Base-by-base conservation (phyloP, 495 filamentous ascomycete species). In the Aspergillus sparsus region DNA sequence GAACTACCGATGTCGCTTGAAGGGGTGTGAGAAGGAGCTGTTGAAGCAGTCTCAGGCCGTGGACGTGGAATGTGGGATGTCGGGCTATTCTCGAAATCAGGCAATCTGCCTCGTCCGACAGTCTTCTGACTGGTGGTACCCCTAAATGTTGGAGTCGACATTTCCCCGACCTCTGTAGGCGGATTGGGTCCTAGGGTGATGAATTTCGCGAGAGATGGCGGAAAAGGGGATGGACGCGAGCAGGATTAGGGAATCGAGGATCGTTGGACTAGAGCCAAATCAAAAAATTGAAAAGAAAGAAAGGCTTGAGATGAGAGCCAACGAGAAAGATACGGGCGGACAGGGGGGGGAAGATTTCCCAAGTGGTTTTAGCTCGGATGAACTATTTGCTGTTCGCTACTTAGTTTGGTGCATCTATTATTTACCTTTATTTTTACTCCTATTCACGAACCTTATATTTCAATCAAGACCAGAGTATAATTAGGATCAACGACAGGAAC, bases 11-110 rank as follows among this genome's bases (percentile, higher is more conserved):
- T 67, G 62, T 80, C 77, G 56, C 76, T 84, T 16, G 69, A 64
- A 55, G 93, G 89, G 70, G 87, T 90, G 46, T 80, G 75, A 49
- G 94, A 88, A 68, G 87, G 90, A 54, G 78, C 68, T 32, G 76
- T 72, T 44, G 80, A 74, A 60, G 82, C 76, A 37, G 74, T 71
- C 37, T 96, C 92, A 36, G 88, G 82, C 45, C 91, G 87, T 49
- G 92, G 92, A 63, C 93, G 84, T 57, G 92, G 92, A 66, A 97
- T 97, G 70, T 81, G 85, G 34, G 90, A 94, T 53, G 78, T 71
- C 36, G 90, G 84, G 74, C 83, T 89, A 11, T 83, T 85, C 62
- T 79, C 78, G 68, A 91, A 92, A 57, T 82, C 75, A 62, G 89
- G 88, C 60, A 87, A 77, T 65, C 83, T 82, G 58, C 85, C 86